phyloP scores from a whole-genome alignment of 805 yeast genomes.

The Saturnispora saitoi region DNA sequence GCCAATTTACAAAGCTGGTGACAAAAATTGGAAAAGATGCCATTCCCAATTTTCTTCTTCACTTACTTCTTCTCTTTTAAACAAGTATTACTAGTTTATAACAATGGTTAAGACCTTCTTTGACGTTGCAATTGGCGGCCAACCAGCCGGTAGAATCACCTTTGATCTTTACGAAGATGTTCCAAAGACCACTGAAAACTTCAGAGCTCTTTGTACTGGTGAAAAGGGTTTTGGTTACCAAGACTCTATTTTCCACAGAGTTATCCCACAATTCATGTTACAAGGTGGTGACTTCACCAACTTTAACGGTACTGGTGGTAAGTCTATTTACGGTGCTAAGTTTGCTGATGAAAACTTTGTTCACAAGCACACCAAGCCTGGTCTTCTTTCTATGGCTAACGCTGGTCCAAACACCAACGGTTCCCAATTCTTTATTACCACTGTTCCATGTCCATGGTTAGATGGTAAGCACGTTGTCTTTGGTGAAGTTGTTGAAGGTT shows the following conservation, averaged over 20 bases:
- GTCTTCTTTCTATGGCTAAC: constrained; percentile 85
- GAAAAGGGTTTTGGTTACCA: constrained; percentile 92
- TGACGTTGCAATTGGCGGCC: constrained; percentile 30
- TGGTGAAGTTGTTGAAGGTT: constrained; percentile 67
- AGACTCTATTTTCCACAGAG: constrained; percentile 89
- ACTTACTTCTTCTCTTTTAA: not conserved
- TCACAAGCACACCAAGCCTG: constrained; percentile 69
- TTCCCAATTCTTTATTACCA: constrained; percentile 83
- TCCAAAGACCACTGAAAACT: constrained; percentile 76
- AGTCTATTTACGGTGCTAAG: constrained; percentile 69
- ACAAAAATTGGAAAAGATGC: not conserved
- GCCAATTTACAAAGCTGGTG: not conserved
- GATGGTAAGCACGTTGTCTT: constrained; percentile 74
- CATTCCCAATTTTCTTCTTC: not conserved
- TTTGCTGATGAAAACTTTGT: constrained; percentile 56
- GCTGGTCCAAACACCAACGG: constrained; percentile 92
- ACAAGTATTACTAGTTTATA: not conserved
- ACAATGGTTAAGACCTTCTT: constrained; percentile 34
- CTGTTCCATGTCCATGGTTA: constrained; percentile 70
- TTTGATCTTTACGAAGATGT: constrained; percentile 88
- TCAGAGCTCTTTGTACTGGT: constrained; percentile 79
- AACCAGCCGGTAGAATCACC: constrained; percentile 47
- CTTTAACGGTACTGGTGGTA: constrained; percentile 92
- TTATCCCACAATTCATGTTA: constrained; percentile 92
- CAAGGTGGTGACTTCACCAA: constrained; percentile 89